Conservation (phyloP, 306 rosid genomes). For the Mimosa pudica region DNA sequence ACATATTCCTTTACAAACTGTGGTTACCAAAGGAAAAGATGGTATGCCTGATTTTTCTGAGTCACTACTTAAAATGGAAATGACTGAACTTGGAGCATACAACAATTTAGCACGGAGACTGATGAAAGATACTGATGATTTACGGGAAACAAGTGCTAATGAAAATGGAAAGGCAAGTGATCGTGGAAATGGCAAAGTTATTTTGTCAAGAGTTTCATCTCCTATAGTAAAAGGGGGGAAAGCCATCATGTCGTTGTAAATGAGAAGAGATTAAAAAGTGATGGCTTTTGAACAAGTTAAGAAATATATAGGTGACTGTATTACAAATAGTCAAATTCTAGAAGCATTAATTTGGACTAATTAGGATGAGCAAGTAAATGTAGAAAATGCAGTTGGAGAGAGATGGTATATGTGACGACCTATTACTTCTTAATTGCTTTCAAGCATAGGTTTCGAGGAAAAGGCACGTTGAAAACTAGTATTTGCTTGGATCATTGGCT, state of each 20-base stretch:
- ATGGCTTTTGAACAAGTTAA: not conserved
- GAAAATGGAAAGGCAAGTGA: conserved; percentile 22
- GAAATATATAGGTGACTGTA: not conserved
- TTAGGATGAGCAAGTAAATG: not conserved
- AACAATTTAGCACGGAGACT: conserved; percentile 14
- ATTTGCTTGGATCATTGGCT: not conserved
- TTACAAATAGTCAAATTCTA: conserved; percentile 13
- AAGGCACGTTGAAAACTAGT: conserved; percentile 4
- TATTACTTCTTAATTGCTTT: not conserved
- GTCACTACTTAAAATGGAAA: conserved; percentile 3
- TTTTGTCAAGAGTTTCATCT: not conserved
- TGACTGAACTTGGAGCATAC: conserved; percentile 21
- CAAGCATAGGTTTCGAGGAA: conserved; percentile 19
- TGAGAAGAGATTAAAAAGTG: too few relatives aligned
- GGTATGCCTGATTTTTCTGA: not conserved
- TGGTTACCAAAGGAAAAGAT: not conserved
- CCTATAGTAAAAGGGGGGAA: not conserved
- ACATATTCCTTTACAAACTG: conserved; percentile 22
- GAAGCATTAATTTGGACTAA: not conserved
- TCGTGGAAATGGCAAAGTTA: conserved; percentile 14
- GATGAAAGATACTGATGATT: conserved; percentile 28
- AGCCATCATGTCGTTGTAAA: not conserved
- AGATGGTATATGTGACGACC: not conserved
- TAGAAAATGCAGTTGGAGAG: not conserved
- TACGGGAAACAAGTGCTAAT: not conserved